phyloP scores from a whole-genome alignment of 2,329 filamentous ascomycete species.

The Colletotrichum sublineola region DNA sequence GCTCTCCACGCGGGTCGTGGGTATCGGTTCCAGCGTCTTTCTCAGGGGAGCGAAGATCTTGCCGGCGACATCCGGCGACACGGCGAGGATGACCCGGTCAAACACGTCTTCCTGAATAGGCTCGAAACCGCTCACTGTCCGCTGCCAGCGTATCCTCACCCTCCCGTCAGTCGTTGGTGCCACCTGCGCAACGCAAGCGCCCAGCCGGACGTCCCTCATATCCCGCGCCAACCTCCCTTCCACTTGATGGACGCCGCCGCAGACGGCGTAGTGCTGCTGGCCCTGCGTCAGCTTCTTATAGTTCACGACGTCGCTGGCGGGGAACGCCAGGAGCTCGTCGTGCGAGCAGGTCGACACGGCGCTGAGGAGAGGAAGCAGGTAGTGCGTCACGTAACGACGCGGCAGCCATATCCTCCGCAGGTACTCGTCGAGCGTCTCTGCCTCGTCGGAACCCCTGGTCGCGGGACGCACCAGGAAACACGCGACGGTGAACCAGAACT shows the following conservation, averaged over 20 bases:
- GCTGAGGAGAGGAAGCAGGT: conserved; percentile 68
- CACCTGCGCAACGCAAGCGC: conserved; percentile 54
- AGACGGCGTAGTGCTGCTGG: conserved; percentile 65
- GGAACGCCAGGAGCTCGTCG: conserved; percentile 62
- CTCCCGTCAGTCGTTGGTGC: conserved; percentile 45
- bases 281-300: conserved; percentile 63
- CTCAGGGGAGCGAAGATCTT: conserved; percentile 60
- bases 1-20: conserved; percentile 62
- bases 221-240: conserved; percentile 60
- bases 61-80: conserved; percentile 66
- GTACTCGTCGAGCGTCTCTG: conserved; percentile 64
- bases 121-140: conserved; percentile 17
- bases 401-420: conserved; percentile 64
- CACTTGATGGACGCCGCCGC: conserved; percentile 63
- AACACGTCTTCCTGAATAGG: conserved; percentile 54
- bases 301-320: conserved; percentile 64
- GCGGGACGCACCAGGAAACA: conserved; percentile 62
- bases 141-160: conserved; percentile 53
- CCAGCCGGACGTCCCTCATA: conserved; percentile 56
- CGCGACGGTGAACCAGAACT: conserved; percentile 66
- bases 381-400: conserved; percentile 59
- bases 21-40: conserved; percentile 57
- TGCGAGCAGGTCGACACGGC: conserved; percentile 69
- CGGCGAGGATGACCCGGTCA: conserved; percentile 66
- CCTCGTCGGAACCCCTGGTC: conserved; percentile 12